Evolutionary conservation across 805 yeast species (phyloP).

Genomic region (Huiozyma sinensis): DNA sequence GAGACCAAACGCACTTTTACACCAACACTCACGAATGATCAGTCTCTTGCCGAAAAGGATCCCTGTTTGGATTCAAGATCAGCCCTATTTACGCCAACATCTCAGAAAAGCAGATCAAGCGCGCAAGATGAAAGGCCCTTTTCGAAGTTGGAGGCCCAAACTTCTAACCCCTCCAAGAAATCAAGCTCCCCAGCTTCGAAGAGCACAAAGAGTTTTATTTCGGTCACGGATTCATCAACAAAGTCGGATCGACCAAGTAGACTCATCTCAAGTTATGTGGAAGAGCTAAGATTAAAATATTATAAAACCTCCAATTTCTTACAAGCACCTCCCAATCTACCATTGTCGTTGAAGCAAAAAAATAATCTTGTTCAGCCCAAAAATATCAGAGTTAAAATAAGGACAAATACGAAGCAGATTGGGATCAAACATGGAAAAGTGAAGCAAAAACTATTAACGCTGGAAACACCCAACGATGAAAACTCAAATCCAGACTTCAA

Average conservation of each 20-base stretch:
- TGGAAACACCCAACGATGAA: constrained; percentile 26
- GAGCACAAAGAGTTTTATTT: constrained; percentile 2
- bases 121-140: background rate
- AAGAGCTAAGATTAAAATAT: constrained; percentile 25
- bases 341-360: constrained; percentile 23
- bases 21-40: background rate
- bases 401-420: constrained; percentile 28
- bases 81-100: background rate
- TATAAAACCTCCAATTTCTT: constrained; percentile 26
- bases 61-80: too few relatives aligned
- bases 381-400: constrained; percentile 24
- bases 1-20: background rate
- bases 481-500: constrained; percentile 1
- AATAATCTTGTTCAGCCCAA: constrained; percentile 25
- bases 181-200: background rate
- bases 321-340: constrained; percentile 28
- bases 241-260: constrained; percentile 16
- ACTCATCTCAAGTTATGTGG: constrained; percentile 27
- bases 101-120: background rate
- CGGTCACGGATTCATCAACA: background rate
- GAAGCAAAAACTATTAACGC: constrained; percentile 24
- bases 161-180: background rate
- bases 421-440: constrained; percentile 30
- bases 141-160: background rate
- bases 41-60: background rate